Percentiles rank a stretch among this genome's conserved stretches.
These are phyloP conservation scores for Leishmania gerbilli DNA, from an alignment of 208 protist genomes.

Conservation along the genomic window DNA sequence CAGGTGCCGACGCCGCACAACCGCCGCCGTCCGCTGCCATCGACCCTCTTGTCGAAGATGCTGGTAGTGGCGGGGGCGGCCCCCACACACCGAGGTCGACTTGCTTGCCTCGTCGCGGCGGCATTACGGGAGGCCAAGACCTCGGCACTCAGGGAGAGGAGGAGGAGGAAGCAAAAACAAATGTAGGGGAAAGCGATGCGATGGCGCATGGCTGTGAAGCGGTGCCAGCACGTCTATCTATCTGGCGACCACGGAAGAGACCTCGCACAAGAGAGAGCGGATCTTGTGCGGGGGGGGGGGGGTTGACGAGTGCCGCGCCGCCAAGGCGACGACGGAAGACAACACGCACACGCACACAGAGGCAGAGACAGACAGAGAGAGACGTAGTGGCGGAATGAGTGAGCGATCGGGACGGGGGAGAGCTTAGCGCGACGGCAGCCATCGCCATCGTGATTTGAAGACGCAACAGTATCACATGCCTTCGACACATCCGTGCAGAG, in stretches of 20 bases:
- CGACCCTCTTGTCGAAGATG: background rate
- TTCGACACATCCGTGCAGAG: background rate
- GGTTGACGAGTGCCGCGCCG: background rate
- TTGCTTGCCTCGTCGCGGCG: slow-evolving; percentile 24
- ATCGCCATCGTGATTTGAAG: background rate
- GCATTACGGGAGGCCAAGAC: slow-evolving; percentile 4
- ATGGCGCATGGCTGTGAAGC: background rate
- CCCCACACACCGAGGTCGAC: slow-evolving; percentile 77
- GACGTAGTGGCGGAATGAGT: background rate
- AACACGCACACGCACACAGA: background rate
- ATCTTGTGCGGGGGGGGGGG: background rate
- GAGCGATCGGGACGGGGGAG: background rate
- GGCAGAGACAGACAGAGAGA: background rate
- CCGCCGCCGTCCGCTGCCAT: background rate
- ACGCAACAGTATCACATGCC: background rate
- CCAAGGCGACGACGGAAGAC: background rate
- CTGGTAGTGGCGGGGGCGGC: slow-evolving; percentile 41
- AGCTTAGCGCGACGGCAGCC: background rate
- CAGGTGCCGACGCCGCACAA: background rate
- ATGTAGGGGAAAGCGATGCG: background rate
- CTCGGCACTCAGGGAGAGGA: background rate
- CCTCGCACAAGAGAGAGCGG: background rate
- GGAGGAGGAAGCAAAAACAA: background rate
- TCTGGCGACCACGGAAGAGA: background rate
- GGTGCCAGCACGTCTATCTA: background rate